Percentiles rank a stretch among this genome's conserved stretches.
phyloP scores from a whole-genome alignment of 495 filamentous ascomycete species.

The Neurospora tetrasperma region DNA sequence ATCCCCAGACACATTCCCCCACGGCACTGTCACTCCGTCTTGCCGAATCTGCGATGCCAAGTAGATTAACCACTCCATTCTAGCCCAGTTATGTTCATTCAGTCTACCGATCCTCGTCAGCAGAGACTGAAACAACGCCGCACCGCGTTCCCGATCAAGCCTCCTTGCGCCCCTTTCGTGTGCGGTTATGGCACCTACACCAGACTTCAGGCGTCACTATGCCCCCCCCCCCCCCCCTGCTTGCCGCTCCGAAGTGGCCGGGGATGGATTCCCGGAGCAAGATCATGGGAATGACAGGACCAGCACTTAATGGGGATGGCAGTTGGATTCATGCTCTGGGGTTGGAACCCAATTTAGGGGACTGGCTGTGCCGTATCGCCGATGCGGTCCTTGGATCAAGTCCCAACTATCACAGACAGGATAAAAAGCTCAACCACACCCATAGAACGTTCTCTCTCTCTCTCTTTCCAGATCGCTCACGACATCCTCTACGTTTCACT shows the following conservation, averaged over 20 bases:
- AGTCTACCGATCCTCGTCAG: constrained; percentile 5
- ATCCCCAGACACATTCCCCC: background rate
- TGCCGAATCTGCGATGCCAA: constrained; percentile 7
- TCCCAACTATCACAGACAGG: background rate
- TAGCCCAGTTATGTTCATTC: background rate
- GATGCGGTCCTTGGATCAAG: background rate
- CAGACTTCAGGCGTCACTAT: background rate
- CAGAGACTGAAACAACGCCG: constrained; percentile 7
- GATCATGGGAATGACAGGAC: background rate
- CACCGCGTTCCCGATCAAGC: constrained; percentile 9
- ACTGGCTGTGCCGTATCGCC: constrained; percentile 10
- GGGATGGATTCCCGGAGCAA: background rate
- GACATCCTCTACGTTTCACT: background rate
- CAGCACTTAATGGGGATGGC: background rate
- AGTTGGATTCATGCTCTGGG: background rate
- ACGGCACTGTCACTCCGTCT: constrained; percentile 15
- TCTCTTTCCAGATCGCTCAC: background rate
- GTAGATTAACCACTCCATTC: constrained; percentile 8
- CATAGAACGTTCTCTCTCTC: constrained; percentile 2
- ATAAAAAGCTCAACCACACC: background rate
- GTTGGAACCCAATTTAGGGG: background rate
- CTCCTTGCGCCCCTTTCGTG: background rate
- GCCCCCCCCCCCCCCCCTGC: background rate
- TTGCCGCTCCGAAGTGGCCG: background rate
- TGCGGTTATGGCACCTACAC: background rate